Evolutionary conservation across 148 eudicot genomes (phyloP), one percentile per base, ranked within the genome.

Genomic region (Heliamphora exappendiculata): DNA sequence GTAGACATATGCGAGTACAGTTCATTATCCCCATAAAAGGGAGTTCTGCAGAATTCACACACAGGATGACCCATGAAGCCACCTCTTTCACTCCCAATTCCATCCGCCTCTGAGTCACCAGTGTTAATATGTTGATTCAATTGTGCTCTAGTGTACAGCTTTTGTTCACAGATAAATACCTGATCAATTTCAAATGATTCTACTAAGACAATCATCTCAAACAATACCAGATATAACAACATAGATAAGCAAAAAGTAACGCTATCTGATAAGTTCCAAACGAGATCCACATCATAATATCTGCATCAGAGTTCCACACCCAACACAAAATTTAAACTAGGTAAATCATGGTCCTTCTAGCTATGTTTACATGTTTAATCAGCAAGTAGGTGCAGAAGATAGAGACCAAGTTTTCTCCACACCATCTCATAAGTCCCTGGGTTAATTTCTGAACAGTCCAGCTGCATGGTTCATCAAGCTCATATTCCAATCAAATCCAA

Each of bases 91-190:
- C 91, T 89, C 85, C 92, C 99, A 64, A 90, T 89, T 37, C 99
- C 99, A 87, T 95, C 99, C 59, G 92, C 97, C 83, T 85, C 91
- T 1, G 99, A 92, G 78, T 95, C 94, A 70, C 99, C 99, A 11
- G 96, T 80, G 69, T 86, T 85, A 80, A 83, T 95, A 77, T 95
- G 97, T 81, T 86, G 97, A 78, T 79, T 91, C 76, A 95, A 80
- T 82, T 95, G 99, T 24, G 94, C 82, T 86, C 88, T 87, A 37
- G 91, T 87, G 73, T 89, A 95, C 22, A 95, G 85, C 86, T 93
- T 95, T 86, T 95, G 99, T 82, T 95, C 99, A 76, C 97, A 91
- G 24, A 95, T 92, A 75, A 95, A 95, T 70, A 94, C 88, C 97
- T 93, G 83, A 53, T 78, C 50, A 75, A 88, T 80, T 33, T 39